Conservation (phyloP, 2,329 filamentous ascomycete species). For the Macroventuria anomochaeta region DNA sequence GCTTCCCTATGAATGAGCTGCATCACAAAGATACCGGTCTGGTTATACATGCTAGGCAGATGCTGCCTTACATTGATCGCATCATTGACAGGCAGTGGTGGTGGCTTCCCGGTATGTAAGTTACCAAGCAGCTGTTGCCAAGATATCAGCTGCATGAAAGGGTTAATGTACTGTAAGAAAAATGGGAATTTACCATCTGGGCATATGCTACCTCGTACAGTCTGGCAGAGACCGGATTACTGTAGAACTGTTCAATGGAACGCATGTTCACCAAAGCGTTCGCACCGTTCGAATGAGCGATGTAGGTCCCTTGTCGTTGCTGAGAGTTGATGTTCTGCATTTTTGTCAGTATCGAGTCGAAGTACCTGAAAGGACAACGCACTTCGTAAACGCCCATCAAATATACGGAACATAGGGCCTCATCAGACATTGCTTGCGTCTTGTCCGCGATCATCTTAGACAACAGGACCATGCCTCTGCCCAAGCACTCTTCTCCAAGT, state of each 20-base stretch:
- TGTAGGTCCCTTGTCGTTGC: slow-evolving; percentile 28
- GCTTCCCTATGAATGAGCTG: slow-evolving; percentile 34
- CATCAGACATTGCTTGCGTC: slow-evolving; percentile 28
- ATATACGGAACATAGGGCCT: slow-evolving; percentile 36
- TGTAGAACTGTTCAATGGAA: slow-evolving; percentile 32
- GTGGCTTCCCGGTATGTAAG: slow-evolving; percentile 33
- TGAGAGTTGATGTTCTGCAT: slow-evolving; percentile 33
- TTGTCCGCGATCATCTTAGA: slow-evolving; percentile 34
- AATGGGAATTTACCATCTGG: slow-evolving; percentile 31
- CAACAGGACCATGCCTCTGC: slow-evolving; percentile 30
- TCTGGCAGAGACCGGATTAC: slow-evolving; percentile 32
- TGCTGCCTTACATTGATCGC: slow-evolving; percentile 19
- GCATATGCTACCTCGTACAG: slow-evolving; percentile 38
- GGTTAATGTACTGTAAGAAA: neutral
- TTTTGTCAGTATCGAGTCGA: neutral
- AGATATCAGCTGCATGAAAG: slow-evolving; percentile 19
- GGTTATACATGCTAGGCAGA: slow-evolving; percentile 30
- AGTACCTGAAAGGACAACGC: neutral
- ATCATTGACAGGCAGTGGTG: slow-evolving; percentile 31
- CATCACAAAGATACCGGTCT: slow-evolving; percentile 29
- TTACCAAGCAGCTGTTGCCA: slow-evolving; percentile 35
- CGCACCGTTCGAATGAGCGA: slow-evolving; percentile 38
- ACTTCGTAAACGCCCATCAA: slow-evolving; percentile 43
- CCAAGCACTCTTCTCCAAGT: slow-evolving; percentile 33
- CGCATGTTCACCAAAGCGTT: slow-evolving; percentile 38